A percentile compares a stretch with the other conserved stretches of the same genome.
phyloP scores from a whole-genome alignment of 495 filamentous ascomycete genomes.

The Xylaria acuta region DNA sequence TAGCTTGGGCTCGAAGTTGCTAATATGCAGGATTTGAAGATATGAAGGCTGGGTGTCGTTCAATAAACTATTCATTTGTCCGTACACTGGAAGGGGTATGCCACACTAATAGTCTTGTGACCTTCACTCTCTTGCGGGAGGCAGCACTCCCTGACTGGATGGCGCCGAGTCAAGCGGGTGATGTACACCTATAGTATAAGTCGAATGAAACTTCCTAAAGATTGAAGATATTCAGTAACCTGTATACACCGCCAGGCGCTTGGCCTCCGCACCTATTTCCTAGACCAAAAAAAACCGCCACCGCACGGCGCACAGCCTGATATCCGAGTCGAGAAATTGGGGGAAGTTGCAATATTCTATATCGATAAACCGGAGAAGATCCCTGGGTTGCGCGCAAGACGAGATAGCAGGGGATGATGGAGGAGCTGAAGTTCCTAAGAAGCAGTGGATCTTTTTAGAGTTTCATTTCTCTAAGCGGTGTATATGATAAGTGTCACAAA shows the following conservation, averaged over 20 bases:
- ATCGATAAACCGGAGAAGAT: constrained; percentile 12
- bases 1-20: constrained; percentile 9
- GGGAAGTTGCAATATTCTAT: neutral
- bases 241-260: constrained; percentile 16
- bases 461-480: constrained; percentile 14
- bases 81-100: constrained; percentile 5
- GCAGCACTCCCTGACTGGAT: neutral
- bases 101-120: constrained; percentile 5
- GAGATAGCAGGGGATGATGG: neutral
- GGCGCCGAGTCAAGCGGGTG: neutral
- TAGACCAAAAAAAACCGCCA: neutral
- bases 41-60: constrained; percentile 12
- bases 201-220: neutral
- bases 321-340: neutral
- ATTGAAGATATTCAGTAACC: constrained; percentile 10
- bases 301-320: constrained; percentile 9
- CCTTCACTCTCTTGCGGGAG: constrained; percentile 10
- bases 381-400: neutral
- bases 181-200: neutral
- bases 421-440: constrained; percentile 6
- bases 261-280: constrained; percentile 12
- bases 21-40: constrained; percentile 1
- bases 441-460: constrained; percentile 8
- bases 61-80: constrained; percentile 4
- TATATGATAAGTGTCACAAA: constrained; percentile 15